A percentile compares a stretch with the other conserved stretches of the same genome.
phyloP scores from a whole-genome alignment of 2,329 filamentous ascomycete genomes.

The Sclerotinia trifoliorum region DNA sequence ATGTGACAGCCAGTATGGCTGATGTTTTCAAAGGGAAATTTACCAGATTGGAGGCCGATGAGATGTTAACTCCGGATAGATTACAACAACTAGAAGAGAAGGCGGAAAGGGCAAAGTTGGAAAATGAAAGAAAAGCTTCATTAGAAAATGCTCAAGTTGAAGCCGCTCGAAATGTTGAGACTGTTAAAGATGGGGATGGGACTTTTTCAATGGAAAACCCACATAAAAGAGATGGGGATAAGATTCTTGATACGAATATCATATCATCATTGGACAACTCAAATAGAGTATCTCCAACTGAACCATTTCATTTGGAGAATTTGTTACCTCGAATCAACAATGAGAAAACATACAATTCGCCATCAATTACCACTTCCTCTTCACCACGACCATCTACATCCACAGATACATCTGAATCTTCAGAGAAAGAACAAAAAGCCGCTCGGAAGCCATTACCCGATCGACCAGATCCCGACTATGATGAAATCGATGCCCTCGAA shows the following conservation, averaged over 20 bases:
- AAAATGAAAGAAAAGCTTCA: constrained; percentile 29
- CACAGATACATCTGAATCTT: neutral
- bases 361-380: neutral
- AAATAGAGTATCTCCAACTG: constrained; percentile 44
- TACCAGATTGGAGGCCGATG: constrained; percentile 53
- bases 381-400: constrained; percentile 4
- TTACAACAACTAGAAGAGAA: constrained; percentile 44
- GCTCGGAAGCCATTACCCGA: constrained; percentile 3
- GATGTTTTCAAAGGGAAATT: constrained; percentile 57
- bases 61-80: constrained; percentile 56
- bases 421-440: neutral
- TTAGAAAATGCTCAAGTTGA: constrained; percentile 27
- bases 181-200: neutral
- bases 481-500: constrained; percentile 17
- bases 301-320: constrained; percentile 52
- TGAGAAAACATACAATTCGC: constrained; percentile 25
- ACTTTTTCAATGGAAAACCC: neutral
- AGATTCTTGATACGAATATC: constrained; percentile 5
- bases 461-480: neutral
- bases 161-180: constrained; percentile 2
- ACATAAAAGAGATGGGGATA: neutral
- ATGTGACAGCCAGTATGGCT: constrained; percentile 56
- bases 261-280: constrained; percentile 32
- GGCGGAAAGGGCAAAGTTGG: constrained; percentile 25
- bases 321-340: constrained; percentile 47